Evolutionary conservation across 2,329 filamentous ascomycete species (phyloP), one percentile per base, ranked within the genome.

Genomic region (Herpotrichia juniperi): DNA sequence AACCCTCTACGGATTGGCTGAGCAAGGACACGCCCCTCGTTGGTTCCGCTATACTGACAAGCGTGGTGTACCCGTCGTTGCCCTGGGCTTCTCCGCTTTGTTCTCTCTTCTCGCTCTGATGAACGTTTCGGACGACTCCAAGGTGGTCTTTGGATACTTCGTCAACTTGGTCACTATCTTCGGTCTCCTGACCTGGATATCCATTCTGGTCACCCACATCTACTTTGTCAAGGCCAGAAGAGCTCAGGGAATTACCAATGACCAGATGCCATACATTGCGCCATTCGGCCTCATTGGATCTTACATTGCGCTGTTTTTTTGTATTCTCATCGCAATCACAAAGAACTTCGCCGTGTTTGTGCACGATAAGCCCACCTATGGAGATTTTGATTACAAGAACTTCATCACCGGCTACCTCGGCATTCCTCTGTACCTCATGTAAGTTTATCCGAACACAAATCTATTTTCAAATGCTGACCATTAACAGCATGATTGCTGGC

Each of bases 331-430:
- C 55, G 83, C 88, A 1, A 68, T 96, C 46, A 93, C 90, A 67
- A 96, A 94, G 82, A 93, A 91, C 79, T 94, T 86, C 74, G 80
- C 83, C 50, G 87, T 88, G 53, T 94, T 94, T 73, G 79, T 84
- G 2, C 25, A 74, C 71, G 52, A 72, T 6, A 44, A 56, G 70
- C 62, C 4, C 4, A 14, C 76, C 60, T 78, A 80, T 50, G 80
- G 79, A 47, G 78, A 78, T 45, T 90, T 90, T 48, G 77, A 89
- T 72, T 89, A 89, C 79, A 86, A 88, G 78, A 87, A 83, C 64
- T 92, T 93, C 74, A 84, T 93, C 71, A 91, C 87, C 0, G 87
- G 87, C 22, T 92, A 92, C 71, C 77, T 89, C 7, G 89, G 89
- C 45, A 91, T 93, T 61, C 89, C 89, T 1, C 73, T 93, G 19